Evolutionary conservation across 2,329 filamentous ascomycete species (phyloP).

Genomic region (Bipolaris cookei): DNA sequence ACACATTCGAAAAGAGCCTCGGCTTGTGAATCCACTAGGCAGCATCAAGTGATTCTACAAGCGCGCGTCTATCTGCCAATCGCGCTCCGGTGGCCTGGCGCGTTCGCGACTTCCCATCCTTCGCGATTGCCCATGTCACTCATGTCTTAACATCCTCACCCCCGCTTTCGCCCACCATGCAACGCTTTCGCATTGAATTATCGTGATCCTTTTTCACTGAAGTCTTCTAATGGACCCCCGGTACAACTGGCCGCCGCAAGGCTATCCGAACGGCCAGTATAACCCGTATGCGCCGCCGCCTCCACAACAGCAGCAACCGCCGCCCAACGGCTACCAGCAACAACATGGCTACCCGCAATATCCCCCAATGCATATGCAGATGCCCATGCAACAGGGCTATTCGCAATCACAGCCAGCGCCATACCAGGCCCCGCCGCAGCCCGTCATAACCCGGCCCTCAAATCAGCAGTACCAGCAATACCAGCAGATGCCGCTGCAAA

Average conservation of each 20-base stretch:
- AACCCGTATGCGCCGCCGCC: constrained; percentile 35
- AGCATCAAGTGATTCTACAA: constrained; percentile 9
- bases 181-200: constrained; percentile 16
- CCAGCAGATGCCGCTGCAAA: constrained; percentile 27
- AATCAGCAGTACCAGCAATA: constrained; percentile 38
- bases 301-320: constrained; percentile 33
- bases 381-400: constrained; percentile 7
- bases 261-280: constrained; percentile 40
- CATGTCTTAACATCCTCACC: constrained; percentile 15
- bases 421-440: constrained; percentile 15
- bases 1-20: constrained; percentile 15
- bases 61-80: constrained; percentile 28
- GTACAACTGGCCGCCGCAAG: constrained; percentile 45
- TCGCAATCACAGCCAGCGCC: constrained; percentile 32
- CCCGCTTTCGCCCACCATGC: constrained; percentile 27
- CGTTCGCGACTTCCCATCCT: constrained; percentile 12
- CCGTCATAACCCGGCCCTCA: constrained; percentile 23
- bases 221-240: constrained; percentile 36
- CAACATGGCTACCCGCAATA: constrained; percentile 32
- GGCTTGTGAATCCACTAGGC: constrained; percentile 9
- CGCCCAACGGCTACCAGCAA: constrained; percentile 37
- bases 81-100: constrained; percentile 9
- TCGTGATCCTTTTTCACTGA: constrained; percentile 20
- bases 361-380: constrained; percentile 11
- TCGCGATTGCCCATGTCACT: constrained; percentile 23